phyloP scores from a whole-genome alignment of 345 rosid species.

The Ceriops tagal region DNA sequence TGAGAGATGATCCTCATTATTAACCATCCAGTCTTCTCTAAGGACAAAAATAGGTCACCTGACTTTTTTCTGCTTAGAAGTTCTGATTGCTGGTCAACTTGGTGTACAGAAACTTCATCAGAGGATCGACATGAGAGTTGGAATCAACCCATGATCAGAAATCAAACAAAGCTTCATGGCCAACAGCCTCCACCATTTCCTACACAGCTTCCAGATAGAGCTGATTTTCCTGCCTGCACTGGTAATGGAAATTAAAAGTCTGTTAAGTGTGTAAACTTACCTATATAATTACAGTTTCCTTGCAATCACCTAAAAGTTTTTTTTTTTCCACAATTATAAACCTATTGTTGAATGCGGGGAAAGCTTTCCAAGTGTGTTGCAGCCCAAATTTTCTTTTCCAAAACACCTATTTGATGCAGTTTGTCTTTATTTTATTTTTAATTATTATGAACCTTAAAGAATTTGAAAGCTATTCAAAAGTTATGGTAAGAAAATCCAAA shows the following conservation, averaged over 20 bases:
- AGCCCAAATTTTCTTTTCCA: background rate
- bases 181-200: conserved; percentile 62
- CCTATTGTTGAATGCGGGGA: background rate
- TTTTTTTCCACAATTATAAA: background rate
- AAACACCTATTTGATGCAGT: background rate
- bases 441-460: background rate
- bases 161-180: conserved; percentile 45
- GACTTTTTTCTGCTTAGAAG: conserved; percentile 4
- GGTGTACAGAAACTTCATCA: conserved; percentile 46
- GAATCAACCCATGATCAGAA: conserved; percentile 45
- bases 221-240: conserved; percentile 88
- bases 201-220: conserved; percentile 78
- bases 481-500: background rate
- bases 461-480: background rate
- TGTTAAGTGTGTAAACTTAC: background rate
- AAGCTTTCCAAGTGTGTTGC: background rate
- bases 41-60: too few species aligned
- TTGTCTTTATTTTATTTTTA: background rate
- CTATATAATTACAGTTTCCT: too few species aligned
- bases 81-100: conserved; percentile 14
- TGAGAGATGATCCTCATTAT: too few species aligned
- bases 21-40: background rate
- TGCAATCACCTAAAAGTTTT: too few species aligned
- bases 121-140: conserved; percentile 52
- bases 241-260: conserved; percentile 37